A percentile compares a stretch with the other conserved stretches of the same genome.
Evolutionary conservation across 306 rosid species (phyloP).

Genomic region (Mimosa pudica): DNA sequence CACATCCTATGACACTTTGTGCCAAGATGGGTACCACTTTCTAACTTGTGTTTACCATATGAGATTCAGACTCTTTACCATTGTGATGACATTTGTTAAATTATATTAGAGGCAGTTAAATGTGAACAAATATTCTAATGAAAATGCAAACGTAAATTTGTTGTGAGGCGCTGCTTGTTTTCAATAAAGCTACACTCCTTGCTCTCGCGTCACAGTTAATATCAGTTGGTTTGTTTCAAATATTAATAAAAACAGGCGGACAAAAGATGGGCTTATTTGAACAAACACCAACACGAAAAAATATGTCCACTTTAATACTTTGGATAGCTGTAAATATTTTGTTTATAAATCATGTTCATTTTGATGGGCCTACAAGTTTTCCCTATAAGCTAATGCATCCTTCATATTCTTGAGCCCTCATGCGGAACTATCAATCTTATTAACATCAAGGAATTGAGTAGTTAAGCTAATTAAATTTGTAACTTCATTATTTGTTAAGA

Average conservation of each 20-base stretch:
- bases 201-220: not conserved
- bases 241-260: not conserved
- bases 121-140: too few species aligned
- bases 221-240: not conserved
- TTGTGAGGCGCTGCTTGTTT: too few species aligned
- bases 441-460: not conserved
- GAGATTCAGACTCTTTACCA: too few species aligned
- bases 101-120: too few species aligned
- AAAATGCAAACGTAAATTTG: too few species aligned
- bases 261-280: not conserved
- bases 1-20: too few species aligned
- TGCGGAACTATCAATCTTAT: not conserved
- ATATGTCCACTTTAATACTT: not conserved
- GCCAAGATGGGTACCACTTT: too few species aligned
- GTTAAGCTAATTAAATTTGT: not conserved
- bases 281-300: too few species aligned
- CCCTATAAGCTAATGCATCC: not conserved
- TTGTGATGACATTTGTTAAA: too few species aligned
- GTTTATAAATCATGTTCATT: not conserved
- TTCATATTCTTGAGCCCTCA: not conserved
- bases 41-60: too few species aligned
- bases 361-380: not conserved
- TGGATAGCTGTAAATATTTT: not conserved
- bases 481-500: not conserved
- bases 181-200: too few species aligned